Conservation (phyloP, 805 yeast species). For the Pichia exigua region DNA sequence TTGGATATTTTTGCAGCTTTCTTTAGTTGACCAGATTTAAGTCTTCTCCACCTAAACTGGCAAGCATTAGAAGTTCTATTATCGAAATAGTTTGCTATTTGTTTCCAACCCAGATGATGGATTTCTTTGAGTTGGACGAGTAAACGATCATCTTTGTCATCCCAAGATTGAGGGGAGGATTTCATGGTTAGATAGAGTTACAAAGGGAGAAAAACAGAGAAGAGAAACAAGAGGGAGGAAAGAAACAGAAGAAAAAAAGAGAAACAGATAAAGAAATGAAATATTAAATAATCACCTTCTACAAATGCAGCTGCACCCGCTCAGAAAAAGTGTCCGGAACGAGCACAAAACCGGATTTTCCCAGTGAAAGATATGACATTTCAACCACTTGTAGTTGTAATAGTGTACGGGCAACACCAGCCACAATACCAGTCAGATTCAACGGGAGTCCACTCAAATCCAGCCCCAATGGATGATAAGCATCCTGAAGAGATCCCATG, state of each 20-base stretch:
- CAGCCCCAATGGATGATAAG: slow-evolving; percentile 47
- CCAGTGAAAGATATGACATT: slow-evolving; percentile 56
- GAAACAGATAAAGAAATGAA: background rate
- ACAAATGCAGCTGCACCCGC: slow-evolving; percentile 12
- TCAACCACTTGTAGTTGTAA: slow-evolving; percentile 31
- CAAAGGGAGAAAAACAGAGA: background rate
- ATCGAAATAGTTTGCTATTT: slow-evolving; percentile 67
- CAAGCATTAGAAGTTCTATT: slow-evolving; percentile 86
- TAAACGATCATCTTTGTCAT: slow-evolving; percentile 65
- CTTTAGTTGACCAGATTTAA: slow-evolving; percentile 23
- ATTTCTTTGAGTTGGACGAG: slow-evolving; percentile 71
- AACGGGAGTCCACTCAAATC: slow-evolving; percentile 47
- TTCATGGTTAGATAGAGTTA: background rate
- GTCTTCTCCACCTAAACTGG: slow-evolving; percentile 82
- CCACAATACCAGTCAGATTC: slow-evolving; percentile 59
- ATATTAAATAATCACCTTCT: background rate
- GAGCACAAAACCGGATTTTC: slow-evolving; percentile 50
- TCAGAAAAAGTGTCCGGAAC: slow-evolving; percentile 39
- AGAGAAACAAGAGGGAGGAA: background rate
- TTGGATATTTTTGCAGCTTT: background rate
- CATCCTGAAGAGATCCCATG: slow-evolving; percentile 51
- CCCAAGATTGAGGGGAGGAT: slow-evolving; percentile 46
- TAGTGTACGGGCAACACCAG: slow-evolving; percentile 51
- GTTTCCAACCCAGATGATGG: slow-evolving; percentile 85
- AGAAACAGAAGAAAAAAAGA: background rate